Evolutionary conservation across 2,329 filamentous ascomycete genomes (phyloP).

Genomic region (Aspergillus fischeri): DNA sequence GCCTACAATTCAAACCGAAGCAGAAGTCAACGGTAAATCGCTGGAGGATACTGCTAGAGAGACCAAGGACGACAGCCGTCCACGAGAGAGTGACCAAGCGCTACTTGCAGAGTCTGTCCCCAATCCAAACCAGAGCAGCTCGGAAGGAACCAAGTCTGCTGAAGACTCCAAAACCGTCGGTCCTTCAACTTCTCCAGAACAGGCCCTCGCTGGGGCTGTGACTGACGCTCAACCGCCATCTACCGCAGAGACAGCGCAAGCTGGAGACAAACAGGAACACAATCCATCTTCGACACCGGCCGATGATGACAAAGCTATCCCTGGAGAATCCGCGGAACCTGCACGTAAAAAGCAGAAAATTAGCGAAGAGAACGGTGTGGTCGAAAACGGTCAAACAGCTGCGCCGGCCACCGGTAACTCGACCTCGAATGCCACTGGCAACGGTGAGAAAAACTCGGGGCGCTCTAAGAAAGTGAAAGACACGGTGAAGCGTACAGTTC

Average conservation of each 20-base stretch:
- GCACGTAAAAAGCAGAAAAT: conserved; percentile 36
- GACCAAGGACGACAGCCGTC: conserved; percentile 5
- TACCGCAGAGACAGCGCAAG: conserved; percentile 9
- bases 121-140: conserved; percentile 3
- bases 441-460: conserved; percentile 25
- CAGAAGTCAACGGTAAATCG: conserved; percentile 2
- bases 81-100: not conserved
- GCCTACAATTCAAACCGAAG: conserved; percentile 5
- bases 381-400: conserved; percentile 13
- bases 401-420: conserved; percentile 4
- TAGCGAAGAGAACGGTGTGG: conserved; percentile 3
- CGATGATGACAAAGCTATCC: conserved; percentile 7
- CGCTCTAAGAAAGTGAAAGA: conserved; percentile 32
- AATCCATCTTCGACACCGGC: conserved; percentile 7
- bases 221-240: not conserved
- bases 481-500: conserved; percentile 21
- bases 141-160: conserved; percentile 2
- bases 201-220: conserved; percentile 1
- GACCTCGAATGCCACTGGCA: conserved; percentile 9
- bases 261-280: conserved; percentile 25
- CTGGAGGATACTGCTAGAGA: conserved; percentile 1
- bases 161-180: conserved; percentile 9
- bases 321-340: conserved; percentile 18
- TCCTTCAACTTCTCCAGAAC: conserved; percentile 6
- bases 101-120: not conserved